phyloP scores from a whole-genome alignment of 2,329 filamentous ascomycete genomes.

The Arachnomyces sp. region DNA sequence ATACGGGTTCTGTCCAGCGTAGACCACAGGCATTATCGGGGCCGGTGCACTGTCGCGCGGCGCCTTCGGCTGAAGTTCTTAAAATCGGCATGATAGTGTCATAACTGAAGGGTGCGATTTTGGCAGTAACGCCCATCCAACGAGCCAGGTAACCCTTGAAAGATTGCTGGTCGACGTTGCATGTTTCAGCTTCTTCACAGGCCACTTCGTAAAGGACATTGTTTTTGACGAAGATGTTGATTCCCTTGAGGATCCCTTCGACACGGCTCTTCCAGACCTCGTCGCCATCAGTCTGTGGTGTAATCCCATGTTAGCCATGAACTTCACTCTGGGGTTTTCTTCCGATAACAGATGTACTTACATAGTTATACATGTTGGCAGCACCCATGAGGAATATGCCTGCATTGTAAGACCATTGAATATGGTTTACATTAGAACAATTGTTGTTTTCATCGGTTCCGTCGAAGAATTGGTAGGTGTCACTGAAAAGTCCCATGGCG shows the following conservation, averaged over 20 bases:
- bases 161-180: slow-evolving; percentile 55
- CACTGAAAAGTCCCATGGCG: slow-evolving; percentile 43
- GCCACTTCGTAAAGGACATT: slow-evolving; percentile 51
- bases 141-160: slow-evolving; percentile 60
- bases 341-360: slow-evolving; percentile 19
- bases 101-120: slow-evolving; percentile 50
- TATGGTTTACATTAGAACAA: slow-evolving; percentile 44
- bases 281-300: slow-evolving; percentile 26
- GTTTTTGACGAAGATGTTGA: slow-evolving; percentile 44
- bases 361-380: slow-evolving; percentile 49
- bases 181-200: slow-evolving; percentile 48
- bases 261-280: slow-evolving; percentile 46
- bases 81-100: slow-evolving; percentile 46
- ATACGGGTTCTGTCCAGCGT: slow-evolving; percentile 38
- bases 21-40: slow-evolving; percentile 18
- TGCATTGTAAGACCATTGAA: slow-evolving; percentile 51
- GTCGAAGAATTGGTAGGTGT: slow-evolving; percentile 46
- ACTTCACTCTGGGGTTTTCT: too few species aligned
- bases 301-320: slow-evolving; percentile 1
- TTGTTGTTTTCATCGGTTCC: slow-evolving; percentile 44
- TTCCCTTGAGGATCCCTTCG: slow-evolving; percentile 46
- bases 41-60: slow-evolving; percentile 33
- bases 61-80: slow-evolving; percentile 44
- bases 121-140: slow-evolving; percentile 50
- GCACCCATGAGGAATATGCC: slow-evolving; percentile 48